Base-by-base conservation (phyloP, 768 basidiomycete species). In the Kwoniella europaea region DNA sequence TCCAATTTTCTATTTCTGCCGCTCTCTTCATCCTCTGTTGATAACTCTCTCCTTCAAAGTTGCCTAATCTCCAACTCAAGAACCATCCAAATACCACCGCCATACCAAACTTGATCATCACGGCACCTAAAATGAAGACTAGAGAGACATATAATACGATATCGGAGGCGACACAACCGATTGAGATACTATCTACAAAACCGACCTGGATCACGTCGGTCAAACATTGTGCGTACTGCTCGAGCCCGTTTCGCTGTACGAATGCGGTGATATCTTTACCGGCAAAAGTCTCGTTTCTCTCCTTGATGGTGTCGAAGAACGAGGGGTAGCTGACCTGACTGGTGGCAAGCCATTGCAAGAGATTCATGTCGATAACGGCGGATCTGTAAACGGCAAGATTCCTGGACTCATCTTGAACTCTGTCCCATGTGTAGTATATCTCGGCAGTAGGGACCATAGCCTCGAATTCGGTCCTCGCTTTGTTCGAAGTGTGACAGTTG, bases 41-140 rank as follows among this genome's bases (percentile, higher is more conserved):
- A 81, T 94, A 93, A 16, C 93, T 93, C 85, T 99, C 97, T 50
- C 89, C 88, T 72, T 91, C 91, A 87, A 96, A 98, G 74, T 92
- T 91, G 59, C 97, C 97, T 53, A 99, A 87, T 78, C 90, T 90
- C 90, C 92, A 94, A n/a, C 92, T 93, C 83, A 92, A 91, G 88
- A 98, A 98, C 97, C 97, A 99, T 27, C 92, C 88, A 84, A 98
- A 99, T 82, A 96, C 87, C 80, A 97, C 92, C 58, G 97, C 97
- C 94, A 98, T 96, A 76, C 88, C 86, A 85, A 98, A 99, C 44
- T 94, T 92, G 82, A 97, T 94, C 65, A 89, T 87, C 73, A 98
- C 96, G 71, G 98, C 96, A 71, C 96, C 96, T 73, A 96, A 91
- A 82, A 99, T 98, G 88, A 98, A 97, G 74, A 94, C 88, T 77